A percentile compares a stretch with the other conserved stretches of the same genome.
Conservation (phyloP, 805 yeast genomes). For the Schizosaccharomyces osmophilus region DNA sequence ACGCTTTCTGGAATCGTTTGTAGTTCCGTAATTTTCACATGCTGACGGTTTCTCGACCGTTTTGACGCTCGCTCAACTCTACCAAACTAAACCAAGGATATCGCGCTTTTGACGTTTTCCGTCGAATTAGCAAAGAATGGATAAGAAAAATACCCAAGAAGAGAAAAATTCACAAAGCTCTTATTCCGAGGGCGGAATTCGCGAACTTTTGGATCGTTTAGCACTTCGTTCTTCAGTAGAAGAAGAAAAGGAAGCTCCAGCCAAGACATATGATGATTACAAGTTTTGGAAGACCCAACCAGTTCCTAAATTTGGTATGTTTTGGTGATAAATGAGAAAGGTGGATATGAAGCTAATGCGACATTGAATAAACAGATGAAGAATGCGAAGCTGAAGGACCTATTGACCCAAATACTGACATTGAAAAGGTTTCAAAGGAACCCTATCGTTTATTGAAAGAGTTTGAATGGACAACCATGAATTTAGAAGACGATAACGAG, state of each 20-base stretch:
- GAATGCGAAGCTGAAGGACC: conserved; percentile 55
- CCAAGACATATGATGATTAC: conserved; percentile 52
- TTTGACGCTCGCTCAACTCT: too few species aligned
- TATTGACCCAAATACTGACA: conserved; percentile 40
- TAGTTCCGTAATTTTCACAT: too few species aligned
- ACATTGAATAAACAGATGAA: conserved; percentile 15
- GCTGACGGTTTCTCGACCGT: too few species aligned
- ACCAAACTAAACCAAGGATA: too few species aligned
- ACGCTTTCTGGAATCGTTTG: too few species aligned
- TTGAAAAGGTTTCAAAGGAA: conserved; percentile 42
- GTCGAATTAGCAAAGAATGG: neutral
- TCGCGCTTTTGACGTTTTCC: too few species aligned
- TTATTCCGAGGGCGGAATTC: neutral
- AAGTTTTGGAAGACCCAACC: conserved; percentile 98
- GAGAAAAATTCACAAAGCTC: neutral
- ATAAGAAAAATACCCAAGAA: neutral
- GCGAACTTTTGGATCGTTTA: conserved; percentile 1
- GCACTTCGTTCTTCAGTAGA: neutral
- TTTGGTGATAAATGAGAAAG: neutral
- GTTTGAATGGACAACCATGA: conserved; percentile 75
- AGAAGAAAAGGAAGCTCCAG: conserved; percentile 3
- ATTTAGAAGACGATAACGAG: conserved; percentile 28
- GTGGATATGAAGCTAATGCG: neutral
- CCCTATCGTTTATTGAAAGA: conserved; percentile 53
- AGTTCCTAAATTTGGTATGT: conserved; percentile 32